Conservation (phyloP, 768 basidiomycete species). For the Rhodotorula graminis region DNA sequence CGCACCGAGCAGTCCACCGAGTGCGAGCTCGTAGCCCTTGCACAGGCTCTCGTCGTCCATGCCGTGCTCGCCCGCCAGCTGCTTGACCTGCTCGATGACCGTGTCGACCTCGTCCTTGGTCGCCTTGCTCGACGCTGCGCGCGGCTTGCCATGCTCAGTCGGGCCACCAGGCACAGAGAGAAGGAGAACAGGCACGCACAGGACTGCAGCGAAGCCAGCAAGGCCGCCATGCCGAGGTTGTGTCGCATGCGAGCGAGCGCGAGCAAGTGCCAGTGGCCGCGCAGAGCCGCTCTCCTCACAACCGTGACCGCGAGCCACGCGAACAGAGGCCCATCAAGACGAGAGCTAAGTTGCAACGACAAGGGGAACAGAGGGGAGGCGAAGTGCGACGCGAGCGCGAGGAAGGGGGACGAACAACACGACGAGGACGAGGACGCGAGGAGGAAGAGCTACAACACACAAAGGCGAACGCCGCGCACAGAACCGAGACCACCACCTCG, state of each 20-base stretch:
- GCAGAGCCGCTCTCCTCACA: too few species aligned
- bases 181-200: too few species aligned
- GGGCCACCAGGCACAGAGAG: too few species aligned
- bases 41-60: neutral
- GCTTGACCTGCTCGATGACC: neutral
- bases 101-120: neutral
- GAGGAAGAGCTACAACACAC: neutral
- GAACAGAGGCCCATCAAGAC: too few species aligned
- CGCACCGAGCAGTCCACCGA: constrained; percentile 5
- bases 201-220: neutral
- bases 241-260: neutral
- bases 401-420: neutral
- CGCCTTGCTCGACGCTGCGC: neutral
- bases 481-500: neutral
- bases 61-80: neutral
- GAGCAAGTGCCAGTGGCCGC: too few species aligned
- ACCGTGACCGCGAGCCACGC: too few species aligned
- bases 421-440: too few species aligned
- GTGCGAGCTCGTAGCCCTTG: neutral
- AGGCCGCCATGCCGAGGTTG: neutral
- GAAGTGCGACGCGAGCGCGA: neutral
- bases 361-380: neutral
- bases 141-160: neutral
- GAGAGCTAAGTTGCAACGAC: neutral
- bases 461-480: neutral